A percentile compares a stretch with the other conserved stretches of the same genome.
These are phyloP conservation scores for Cladobotryum mycophilum DNA, from an alignment of 2,329 filamentous ascomycete genomes.

Conservation along the genomic window DNA sequence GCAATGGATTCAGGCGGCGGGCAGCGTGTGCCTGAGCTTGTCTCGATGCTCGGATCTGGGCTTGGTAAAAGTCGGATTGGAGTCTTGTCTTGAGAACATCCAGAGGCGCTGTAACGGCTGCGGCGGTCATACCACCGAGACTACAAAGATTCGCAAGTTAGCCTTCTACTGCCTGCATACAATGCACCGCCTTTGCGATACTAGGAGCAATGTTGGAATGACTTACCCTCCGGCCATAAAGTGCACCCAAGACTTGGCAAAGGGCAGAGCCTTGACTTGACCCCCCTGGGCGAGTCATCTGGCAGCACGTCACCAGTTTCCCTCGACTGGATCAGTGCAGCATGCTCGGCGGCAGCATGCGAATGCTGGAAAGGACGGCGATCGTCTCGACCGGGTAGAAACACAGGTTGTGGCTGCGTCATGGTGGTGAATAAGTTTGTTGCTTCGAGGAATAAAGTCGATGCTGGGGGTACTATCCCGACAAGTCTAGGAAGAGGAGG, in stretches of 20 bases:
- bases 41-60: constrained; percentile 65
- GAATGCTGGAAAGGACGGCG: constrained; percentile 24
- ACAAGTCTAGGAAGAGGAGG: not conserved
- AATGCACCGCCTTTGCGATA: not conserved
- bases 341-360: constrained; percentile 26
- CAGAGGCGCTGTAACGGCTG: constrained; percentile 86
- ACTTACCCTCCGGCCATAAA: constrained; percentile 83
- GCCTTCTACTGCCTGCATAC: too few relatives aligned
- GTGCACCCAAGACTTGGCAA: constrained; percentile 82
- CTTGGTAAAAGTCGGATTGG: constrained; percentile 91
- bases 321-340: constrained; percentile 50
- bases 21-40: constrained; percentile 49
- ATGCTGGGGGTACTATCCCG: not conserved
- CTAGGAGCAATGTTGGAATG: not conserved
- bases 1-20: constrained; percentile 51
- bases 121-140: constrained; percentile 82
- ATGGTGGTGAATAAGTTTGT: not conserved
- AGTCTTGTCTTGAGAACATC: constrained; percentile 91
- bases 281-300: constrained; percentile 29
- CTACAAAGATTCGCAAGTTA: constrained; percentile 35
- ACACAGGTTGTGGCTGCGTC: constrained; percentile 12
- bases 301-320: constrained; percentile 54
- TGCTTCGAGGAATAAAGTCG: not conserved
- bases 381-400: constrained; percentile 27
- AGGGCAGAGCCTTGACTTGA: constrained; percentile 38